These are phyloP conservation scores for Ustulina deusta DNA, from an alignment of 2,329 filamentous ascomycete species.

Conservation along the genomic window DNA sequence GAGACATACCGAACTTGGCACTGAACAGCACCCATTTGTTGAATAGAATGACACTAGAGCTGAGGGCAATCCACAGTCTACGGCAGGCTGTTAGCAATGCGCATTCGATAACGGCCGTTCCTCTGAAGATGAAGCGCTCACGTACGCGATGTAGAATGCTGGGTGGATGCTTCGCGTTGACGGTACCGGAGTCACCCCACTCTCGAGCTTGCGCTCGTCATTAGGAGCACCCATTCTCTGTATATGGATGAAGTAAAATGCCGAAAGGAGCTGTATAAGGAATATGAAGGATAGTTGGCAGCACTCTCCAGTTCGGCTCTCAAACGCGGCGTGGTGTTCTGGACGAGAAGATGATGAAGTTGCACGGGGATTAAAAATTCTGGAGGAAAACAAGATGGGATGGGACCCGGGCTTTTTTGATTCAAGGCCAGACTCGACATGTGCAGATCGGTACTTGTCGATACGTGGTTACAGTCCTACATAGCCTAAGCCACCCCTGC, in stretches of 20 bases:
- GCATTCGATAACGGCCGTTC: not conserved
- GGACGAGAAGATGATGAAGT: conserved; percentile 28
- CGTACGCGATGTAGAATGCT: conserved; percentile 47
- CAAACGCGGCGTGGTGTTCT: conserved; percentile 13
- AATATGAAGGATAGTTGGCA: conserved; percentile 3
- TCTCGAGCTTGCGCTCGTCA: conserved; percentile 46
- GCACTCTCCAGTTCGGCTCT: conserved; percentile 19
- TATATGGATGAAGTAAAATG: conserved; percentile 18
- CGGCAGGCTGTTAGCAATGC: conserved; percentile 21
- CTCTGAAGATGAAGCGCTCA: conserved; percentile 10
- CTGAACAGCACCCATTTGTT: conserved; percentile 91
- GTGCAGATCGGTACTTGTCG: conserved; percentile 38
- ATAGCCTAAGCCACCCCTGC: conserved; percentile 3
- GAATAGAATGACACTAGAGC: conserved; percentile 88
- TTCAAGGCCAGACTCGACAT: conserved; percentile 28
- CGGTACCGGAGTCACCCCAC: conserved; percentile 38
- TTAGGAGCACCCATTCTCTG: conserved; percentile 37
- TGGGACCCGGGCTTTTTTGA: conserved; percentile 32
- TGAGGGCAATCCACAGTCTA: conserved; percentile 85
- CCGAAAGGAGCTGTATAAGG: conserved; percentile 10
- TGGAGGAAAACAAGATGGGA: conserved; percentile 31
- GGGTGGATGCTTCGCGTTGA: conserved; percentile 42
- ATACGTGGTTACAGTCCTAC: conserved; percentile 15
- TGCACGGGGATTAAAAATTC: conserved; percentile 30
- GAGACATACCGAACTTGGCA: conserved; percentile 76